These are phyloP conservation scores for Apostasia ramifera DNA, from an alignment of 106 monocot species.

Conservation along the genomic window DNA sequence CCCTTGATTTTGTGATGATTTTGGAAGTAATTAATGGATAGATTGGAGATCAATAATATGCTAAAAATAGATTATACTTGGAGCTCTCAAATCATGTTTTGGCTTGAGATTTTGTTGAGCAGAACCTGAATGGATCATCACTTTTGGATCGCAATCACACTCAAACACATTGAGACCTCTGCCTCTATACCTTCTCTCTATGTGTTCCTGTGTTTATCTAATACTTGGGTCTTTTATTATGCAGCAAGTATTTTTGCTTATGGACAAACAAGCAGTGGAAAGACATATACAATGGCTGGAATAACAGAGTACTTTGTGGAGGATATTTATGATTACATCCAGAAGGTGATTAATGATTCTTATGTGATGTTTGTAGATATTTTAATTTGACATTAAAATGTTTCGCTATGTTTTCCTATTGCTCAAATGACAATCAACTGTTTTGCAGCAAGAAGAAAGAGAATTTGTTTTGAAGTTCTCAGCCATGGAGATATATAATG, in stretches of 20 bases:
- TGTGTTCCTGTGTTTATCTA: not conserved
- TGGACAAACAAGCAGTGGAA: conserved; percentile 82
- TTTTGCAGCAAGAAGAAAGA: conserved; percentile 55
- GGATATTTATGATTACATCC: conserved; percentile 68
- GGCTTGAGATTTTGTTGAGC: too few species aligned
- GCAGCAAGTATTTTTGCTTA: conserved; percentile 82
- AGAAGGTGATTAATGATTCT: conserved; percentile 28
- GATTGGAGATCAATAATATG: too few species aligned
- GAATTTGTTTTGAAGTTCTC: conserved; percentile 60
- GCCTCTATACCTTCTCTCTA: not conserved
- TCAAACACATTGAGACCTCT: too few species aligned
- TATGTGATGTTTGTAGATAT: too few species aligned
- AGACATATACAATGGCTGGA: conserved; percentile 76
- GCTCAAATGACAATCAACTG: not conserved
- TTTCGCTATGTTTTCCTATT: not conserved
- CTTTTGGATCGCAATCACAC: too few species aligned
- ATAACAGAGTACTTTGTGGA: conserved; percentile 55
- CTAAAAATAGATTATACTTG: too few species aligned
- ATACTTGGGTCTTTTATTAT: not conserved
- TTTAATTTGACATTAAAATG: too few species aligned
- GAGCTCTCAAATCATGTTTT: too few species aligned
- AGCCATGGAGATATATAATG: conserved; percentile 83
- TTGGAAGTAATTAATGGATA: too few species aligned
- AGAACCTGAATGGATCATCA: too few species aligned
- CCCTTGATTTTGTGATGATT: too few species aligned